Evolutionary conservation across 1,139 yeast genomes (phyloP).

Genomic region (Yamadazyma pseudoaaseri): DNA sequence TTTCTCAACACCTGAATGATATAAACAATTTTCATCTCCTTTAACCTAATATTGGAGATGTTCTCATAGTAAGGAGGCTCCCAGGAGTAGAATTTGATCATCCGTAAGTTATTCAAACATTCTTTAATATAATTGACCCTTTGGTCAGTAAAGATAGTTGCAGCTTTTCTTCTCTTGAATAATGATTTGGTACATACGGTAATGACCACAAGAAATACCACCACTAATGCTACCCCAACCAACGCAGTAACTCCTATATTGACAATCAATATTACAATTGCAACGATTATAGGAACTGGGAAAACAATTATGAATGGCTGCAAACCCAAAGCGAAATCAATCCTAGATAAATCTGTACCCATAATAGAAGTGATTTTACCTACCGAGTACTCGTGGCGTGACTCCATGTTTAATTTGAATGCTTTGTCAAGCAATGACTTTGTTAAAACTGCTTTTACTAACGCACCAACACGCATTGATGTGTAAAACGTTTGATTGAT

Average conservation of each 20-base stretch:
- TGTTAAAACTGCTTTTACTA: constrained; percentile 63
- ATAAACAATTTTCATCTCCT: constrained; percentile 51
- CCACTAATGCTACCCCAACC: constrained; percentile 32
- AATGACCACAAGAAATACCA: constrained; percentile 25
- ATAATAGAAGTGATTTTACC: constrained; percentile 64
- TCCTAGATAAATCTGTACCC: constrained; percentile 39
- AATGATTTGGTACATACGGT: constrained; percentile 23
- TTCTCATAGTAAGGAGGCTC: constrained; percentile 56
- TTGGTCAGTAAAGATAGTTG: constrained; percentile 32
- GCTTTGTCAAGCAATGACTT: constrained; percentile 69
- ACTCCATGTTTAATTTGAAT: constrained; percentile 56
- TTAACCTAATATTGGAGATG: constrained; percentile 43
- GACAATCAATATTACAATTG: constrained; percentile 31
- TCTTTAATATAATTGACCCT: constrained; percentile 37
- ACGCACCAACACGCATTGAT: constrained; percentile 52
- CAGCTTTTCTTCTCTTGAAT: constrained; percentile 26
- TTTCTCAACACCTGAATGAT: constrained; percentile 58
- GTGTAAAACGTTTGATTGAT: constrained; percentile 20
- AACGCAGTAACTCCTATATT: constrained; percentile 36
- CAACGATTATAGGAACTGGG: constrained; percentile 31
- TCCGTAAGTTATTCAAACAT: constrained; percentile 33
- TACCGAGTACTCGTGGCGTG: constrained; percentile 59
- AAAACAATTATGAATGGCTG: constrained; percentile 30
- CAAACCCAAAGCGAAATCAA: constrained; percentile 36
- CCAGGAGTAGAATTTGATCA: constrained; percentile 58